Conservation (phyloP, 139 green algal genomes). For the Closterium sp. region DNA sequence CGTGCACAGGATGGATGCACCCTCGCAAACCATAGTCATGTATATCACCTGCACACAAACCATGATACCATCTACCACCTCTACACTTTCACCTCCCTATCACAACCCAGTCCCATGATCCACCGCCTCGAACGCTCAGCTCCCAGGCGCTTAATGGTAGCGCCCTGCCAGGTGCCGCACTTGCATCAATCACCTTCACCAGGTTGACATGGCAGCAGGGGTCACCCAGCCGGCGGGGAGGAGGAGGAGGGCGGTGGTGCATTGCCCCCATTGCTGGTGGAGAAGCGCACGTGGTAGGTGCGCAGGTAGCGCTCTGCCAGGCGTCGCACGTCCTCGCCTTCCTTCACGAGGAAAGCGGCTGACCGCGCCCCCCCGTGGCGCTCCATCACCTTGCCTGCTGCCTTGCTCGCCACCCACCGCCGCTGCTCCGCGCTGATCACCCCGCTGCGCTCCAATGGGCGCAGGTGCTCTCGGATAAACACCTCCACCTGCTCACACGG, state of each 20-base stretch:
- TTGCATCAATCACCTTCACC: no score
- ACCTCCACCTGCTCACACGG: constrained; percentile 20
- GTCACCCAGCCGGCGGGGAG: background rate
- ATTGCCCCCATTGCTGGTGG: background rate
- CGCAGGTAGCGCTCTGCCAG: constrained; percentile 17
- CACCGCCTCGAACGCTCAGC: no score
- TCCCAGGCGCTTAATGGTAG: no score
- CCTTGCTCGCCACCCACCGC: constrained; percentile 6
- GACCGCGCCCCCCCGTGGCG: background rate
- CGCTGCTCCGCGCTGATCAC: constrained; percentile 10
- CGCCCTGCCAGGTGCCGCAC: no score
- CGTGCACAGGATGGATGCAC: no score
- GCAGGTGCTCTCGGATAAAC: constrained; percentile 26
- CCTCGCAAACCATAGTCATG: no score
- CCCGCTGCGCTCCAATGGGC: constrained; percentile 8
- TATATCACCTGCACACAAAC: no score
- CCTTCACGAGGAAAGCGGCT: constrained; percentile 25
- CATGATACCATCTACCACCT: no score
- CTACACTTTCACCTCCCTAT: no score
- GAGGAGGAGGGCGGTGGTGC: background rate
- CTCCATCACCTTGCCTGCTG: constrained; percentile 15
- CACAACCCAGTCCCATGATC: no score
- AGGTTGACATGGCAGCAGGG: no score
- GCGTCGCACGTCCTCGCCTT: background rate
- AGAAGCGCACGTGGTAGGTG: background rate